phyloP scores from a whole-genome alignment of 345 rosid genomes.

The Erucastrum elatum region DNA sequence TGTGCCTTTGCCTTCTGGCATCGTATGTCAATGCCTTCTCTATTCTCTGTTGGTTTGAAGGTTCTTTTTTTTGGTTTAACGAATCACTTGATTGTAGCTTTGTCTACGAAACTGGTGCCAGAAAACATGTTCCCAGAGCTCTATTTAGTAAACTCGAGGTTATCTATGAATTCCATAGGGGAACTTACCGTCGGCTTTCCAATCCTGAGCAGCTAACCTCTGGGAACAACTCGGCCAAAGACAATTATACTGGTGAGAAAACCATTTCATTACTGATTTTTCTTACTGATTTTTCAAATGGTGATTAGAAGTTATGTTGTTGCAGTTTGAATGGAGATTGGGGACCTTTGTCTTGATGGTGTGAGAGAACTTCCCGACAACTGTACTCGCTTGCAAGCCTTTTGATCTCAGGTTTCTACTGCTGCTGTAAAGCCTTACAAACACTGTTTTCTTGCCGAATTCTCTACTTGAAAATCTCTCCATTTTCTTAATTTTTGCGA shows the following conservation, averaged over 20 bases:
- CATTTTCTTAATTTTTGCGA: background rate
- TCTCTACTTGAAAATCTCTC: no score
- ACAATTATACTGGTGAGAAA: background rate
- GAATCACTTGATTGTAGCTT: background rate
- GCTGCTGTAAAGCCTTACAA: background rate
- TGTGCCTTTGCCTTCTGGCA: no score
- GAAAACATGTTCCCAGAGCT: background rate
- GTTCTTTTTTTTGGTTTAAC: background rate
- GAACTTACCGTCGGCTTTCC: background rate
- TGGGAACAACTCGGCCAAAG: background rate
- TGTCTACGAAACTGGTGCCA: background rate
- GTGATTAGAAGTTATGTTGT: background rate
- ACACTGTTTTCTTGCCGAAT: background rate
- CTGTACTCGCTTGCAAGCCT: conserved; percentile 57
- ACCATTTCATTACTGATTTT: background rate
- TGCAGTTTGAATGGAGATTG: conserved; percentile 65
- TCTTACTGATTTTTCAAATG: background rate
- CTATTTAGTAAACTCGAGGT: background rate
- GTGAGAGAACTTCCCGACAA: conserved; percentile 62
- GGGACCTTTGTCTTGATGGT: conserved; percentile 61
- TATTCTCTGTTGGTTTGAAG: background rate
- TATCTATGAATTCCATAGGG: background rate
- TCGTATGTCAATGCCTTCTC: background rate
- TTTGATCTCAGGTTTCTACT: no score
- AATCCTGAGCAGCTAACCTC: background rate